These are phyloP conservation scores for Musa acuminata DNA, from an alignment of 176 grass and related monocot genomes.

Conservation along the genomic window DNA sequence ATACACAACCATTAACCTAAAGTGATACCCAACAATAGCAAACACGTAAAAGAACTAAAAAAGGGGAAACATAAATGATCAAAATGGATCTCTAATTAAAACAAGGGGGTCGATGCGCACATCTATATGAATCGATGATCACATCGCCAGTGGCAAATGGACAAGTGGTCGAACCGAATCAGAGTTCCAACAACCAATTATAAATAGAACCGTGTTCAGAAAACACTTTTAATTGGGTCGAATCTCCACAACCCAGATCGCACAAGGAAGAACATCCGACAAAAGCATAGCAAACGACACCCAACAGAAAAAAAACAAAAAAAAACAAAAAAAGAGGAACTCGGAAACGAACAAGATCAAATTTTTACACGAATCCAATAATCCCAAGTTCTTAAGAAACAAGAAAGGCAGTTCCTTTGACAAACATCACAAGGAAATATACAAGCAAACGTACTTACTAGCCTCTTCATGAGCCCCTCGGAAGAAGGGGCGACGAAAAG, in stretches of 20 bases:
- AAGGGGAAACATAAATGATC: no score
- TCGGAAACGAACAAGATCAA: background rate
- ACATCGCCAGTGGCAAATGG: background rate
- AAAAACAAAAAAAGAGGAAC: background rate
- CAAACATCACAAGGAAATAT: background rate
- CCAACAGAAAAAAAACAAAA: background rate
- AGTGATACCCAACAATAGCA: no score
- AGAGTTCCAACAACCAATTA: background rate
- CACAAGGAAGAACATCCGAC: background rate
- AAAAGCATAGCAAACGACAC: background rate
- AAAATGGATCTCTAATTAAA: no score
- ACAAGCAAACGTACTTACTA: conserved; percentile 64
- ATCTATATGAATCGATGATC: background rate
- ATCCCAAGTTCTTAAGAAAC: background rate
- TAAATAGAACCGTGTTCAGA: background rate
- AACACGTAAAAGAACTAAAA: no score
- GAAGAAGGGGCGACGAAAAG: conserved; percentile 3
- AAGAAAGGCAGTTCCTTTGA: conserved; percentile 4
- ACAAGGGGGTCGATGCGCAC: no score
- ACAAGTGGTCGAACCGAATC: background rate
- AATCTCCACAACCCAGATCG: background rate
- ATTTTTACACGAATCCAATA: background rate
- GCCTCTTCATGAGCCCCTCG: conserved; percentile 52
- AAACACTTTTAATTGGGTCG: background rate
- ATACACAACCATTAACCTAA: background rate